Conservation (phyloP, 179 eudicot species). For the Corrigiola litoralis region DNA sequence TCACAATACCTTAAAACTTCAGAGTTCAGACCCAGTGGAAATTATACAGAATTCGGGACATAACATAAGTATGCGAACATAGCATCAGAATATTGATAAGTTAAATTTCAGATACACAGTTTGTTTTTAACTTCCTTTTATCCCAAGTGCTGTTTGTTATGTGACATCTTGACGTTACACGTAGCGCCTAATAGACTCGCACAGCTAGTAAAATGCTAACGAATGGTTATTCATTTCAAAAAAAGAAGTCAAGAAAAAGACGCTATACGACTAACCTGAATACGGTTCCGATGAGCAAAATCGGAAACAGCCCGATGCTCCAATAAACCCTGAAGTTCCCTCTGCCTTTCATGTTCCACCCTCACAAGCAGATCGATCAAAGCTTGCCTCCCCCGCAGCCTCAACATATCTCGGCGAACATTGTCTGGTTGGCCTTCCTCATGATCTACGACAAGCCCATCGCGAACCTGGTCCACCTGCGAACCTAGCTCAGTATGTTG, state of each 20-base stretch:
- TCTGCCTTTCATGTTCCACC: conserved; percentile 86
- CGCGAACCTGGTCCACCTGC: conserved; percentile 41
- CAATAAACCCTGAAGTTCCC: conserved; percentile 87
- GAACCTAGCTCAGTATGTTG: conserved; percentile 31
- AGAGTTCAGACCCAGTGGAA: too few relatives aligned
- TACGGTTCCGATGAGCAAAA: conserved; percentile 97
- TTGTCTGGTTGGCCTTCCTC: conserved; percentile 81
- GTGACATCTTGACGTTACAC: too few relatives aligned
- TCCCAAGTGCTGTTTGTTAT: too few relatives aligned
- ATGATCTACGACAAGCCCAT: conserved; percentile 38
- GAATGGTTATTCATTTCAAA: neutral
- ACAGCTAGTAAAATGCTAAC: neutral
- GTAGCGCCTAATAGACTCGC: too few relatives aligned
- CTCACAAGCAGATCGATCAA: conserved; percentile 85
- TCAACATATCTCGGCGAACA: conserved; percentile 73
- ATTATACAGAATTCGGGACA: too few relatives aligned
- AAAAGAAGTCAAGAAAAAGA: neutral
- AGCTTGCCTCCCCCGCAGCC: conserved; percentile 96
- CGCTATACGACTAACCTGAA: conserved; percentile 59
- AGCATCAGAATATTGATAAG: too few relatives aligned
- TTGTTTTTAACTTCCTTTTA: too few relatives aligned
- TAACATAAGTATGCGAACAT: too few relatives aligned
- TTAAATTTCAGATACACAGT: too few relatives aligned
- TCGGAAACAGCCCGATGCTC: conserved; percentile 97
- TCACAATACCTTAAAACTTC: too few relatives aligned